Base-by-base conservation (phyloP, 208 protist species). In the Naegleria fowleri region DNA sequence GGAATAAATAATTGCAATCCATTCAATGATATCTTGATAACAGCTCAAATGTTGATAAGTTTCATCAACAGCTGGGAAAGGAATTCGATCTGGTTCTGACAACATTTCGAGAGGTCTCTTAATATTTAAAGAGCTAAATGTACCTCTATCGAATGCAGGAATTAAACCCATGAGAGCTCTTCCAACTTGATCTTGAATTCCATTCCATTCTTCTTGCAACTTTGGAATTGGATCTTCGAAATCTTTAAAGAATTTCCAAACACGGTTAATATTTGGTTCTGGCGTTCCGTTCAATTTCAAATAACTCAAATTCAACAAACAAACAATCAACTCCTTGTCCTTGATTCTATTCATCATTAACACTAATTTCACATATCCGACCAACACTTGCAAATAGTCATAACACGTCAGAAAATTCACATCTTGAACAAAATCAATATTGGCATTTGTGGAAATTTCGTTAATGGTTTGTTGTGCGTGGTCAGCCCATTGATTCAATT, bases 71-170 rank as follows among this genome's bases (percentile, higher is more conserved):
- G 86, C 41, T 40, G 86, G 86, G 36, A 41, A 89, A 41, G 86
- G 86, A 67, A 89, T 89, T 38, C 36, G n/a, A 67, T 89, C 86
- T 40, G 86, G 86, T 58, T 89, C 86, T n/a, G n/a, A 38, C 19
- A 89, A 67, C 48, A 89, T 43, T 67, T 89, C 86, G 0, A 89
- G 39, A 43, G 86, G 86, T 89, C 86, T 89, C 25, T 89, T 89
- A 41, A 41, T 3, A 40, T 55, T 89, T 29, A 89, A 89, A 29
- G 3, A 5, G 19, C 40, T 5, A n/a, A 67, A 39, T 5, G 33
- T 89, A n/a, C 43, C 86, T 67, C 33, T 55, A 40, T 89, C 86
- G 39, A 89, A 89, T 25, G 33, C 48, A 40, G 86, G 38, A 36
- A 85, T 85, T 7, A 85, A 25, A 43, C 15, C n/a, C 7, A 85